These are phyloP conservation scores for Ambrosiella beaveri DNA, from an alignment of 2,329 filamentous ascomycete species.

Conservation along the genomic window DNA sequence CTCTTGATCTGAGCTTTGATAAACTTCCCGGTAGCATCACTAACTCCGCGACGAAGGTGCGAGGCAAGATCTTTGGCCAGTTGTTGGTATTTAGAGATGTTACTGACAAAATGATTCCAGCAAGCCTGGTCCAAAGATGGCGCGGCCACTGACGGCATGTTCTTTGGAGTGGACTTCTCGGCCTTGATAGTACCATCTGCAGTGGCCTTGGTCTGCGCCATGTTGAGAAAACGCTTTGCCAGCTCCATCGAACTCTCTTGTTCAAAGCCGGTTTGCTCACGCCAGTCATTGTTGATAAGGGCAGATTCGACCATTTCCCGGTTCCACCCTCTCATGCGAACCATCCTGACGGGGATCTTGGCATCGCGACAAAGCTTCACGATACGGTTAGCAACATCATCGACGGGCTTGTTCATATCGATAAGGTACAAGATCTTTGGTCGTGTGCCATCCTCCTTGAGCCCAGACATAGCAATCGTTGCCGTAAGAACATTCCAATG, in stretches of 20 bases:
- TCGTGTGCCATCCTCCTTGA: background rate
- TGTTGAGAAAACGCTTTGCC: constrained; percentile 21
- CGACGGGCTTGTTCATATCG: constrained; percentile 30
- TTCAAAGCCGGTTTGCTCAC: constrained; percentile 4
- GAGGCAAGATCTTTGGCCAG: constrained; percentile 23
- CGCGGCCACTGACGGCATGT: constrained; percentile 14
- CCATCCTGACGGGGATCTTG: constrained; percentile 20
- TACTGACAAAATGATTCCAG: constrained; percentile 24
- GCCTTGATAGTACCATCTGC: background rate
- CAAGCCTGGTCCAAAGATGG: constrained; percentile 27
- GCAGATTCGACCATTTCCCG: constrained; percentile 21
- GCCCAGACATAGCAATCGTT: constrained; percentile 19
- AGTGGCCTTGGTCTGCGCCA: constrained; percentile 10
- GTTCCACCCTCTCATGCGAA: constrained; percentile 26
- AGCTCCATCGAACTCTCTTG: constrained; percentile 4
- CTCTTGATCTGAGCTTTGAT: constrained; percentile 19
- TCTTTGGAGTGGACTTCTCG: background rate
- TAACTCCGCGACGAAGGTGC: constrained; percentile 16
- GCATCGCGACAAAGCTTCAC: constrained; percentile 21
- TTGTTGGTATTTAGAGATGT: constrained; percentile 19
- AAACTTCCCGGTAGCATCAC: constrained; percentile 17
- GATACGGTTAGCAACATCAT: constrained; percentile 29
- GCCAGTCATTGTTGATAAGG: constrained; percentile 17
- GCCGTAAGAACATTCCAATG: constrained; percentile 28
- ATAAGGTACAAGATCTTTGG: constrained; percentile 26